Base-by-base conservation (phyloP, 1,284 basidiomycete species). In the Malassezia obtusa region DNA sequence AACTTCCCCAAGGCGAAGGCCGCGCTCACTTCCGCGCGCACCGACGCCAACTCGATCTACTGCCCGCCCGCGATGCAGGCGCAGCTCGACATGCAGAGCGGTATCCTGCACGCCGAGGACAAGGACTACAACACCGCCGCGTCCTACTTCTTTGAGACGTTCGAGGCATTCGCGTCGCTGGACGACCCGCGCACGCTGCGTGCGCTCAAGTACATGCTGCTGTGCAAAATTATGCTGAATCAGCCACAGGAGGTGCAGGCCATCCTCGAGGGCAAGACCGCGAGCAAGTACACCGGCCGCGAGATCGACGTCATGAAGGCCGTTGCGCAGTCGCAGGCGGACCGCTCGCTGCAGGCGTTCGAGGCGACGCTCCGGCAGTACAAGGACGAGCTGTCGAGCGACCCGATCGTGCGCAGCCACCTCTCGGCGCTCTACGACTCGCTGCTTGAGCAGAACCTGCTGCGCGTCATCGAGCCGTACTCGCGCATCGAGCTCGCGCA, bases 221-320 rank as follows among this genome's bases (percentile, higher is more conserved):
- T 96, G 43, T 96, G 92, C 77, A 96, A 96, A 76, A 85, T 96
- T 71, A 98, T 98, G 92, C 80, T 96, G 65, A 90, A 90, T 68
- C 75, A 91, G 65, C 85, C 90, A 0, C 90, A 95, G 70, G 92
- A 98, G 64, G 88, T 96, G 1, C 84, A 84, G 0, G 81, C 86
- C 0, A 82, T 96, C 14, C 78, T 94, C 11, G 81, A 83, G 7
- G 83, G 89, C 71, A 96, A 96, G 76, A 81, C 89, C 8, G 88
- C 89, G 0, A 78, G 83, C 36, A 88, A 88, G 67, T 92, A 92
- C 67, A 84, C 86, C 0, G 79, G 79, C 9, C 62, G 72, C 26
- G 89, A 94, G 55, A 85, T 95, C 2, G 89, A 95, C 65, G 89
- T 87, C 40, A 95, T 98, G 89, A 84, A 89, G 45, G 87, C 87